Conservation (phyloP, 129 eudicot genomes). For the Chrysanthemum seticuspe region DNA sequence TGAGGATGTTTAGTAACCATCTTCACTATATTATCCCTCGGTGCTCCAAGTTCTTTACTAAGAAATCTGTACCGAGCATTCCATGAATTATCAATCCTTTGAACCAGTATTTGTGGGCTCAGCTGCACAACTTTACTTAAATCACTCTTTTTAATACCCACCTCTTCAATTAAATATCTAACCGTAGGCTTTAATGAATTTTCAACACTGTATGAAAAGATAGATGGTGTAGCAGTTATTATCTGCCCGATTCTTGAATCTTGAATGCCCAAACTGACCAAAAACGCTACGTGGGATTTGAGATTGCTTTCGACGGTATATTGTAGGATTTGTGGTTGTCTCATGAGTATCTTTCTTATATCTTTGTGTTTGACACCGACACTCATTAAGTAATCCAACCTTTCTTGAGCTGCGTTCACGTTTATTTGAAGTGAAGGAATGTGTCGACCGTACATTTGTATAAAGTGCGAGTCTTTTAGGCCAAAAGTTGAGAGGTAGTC, state of each 20-base stretch:
- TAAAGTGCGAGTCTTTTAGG: slow-evolving; percentile 74
- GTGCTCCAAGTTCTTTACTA: slow-evolving; percentile 80
- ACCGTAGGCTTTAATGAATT: slow-evolving; percentile 89
- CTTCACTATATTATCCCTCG: slow-evolving; percentile 79
- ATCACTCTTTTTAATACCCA: slow-evolving; percentile 74
- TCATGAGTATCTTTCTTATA: slow-evolving; percentile 72
- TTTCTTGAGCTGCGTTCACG: slow-evolving; percentile 70
- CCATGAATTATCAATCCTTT: slow-evolving; percentile 83
- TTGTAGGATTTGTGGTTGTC: slow-evolving; percentile 86
- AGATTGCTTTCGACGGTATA: slow-evolving; percentile 82
- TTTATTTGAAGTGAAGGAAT: slow-evolving; percentile 83
- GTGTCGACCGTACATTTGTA: slow-evolving; percentile 88
- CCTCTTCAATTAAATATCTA: slow-evolving; percentile 85
- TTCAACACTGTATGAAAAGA: slow-evolving; percentile 83
- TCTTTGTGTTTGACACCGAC: slow-evolving; percentile 81
- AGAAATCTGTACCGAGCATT: slow-evolving; percentile 65
- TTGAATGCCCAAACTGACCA: slow-evolving; percentile 80
- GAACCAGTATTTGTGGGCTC: slow-evolving; percentile 92
- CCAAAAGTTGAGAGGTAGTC: slow-evolving; percentile 85
- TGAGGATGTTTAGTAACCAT: slow-evolving; percentile 97
- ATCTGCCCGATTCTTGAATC: slow-evolving; percentile 80
- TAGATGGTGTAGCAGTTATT: slow-evolving; percentile 86
- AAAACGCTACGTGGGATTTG: slow-evolving; percentile 82
- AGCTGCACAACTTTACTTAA: slow-evolving; percentile 88
- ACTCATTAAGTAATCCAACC: slow-evolving; percentile 73